A percentile compares a stretch with the other conserved stretches of the same genome.
Conservation (phyloP, 345 rosid species). For the Limnanthes douglasii region DNA sequence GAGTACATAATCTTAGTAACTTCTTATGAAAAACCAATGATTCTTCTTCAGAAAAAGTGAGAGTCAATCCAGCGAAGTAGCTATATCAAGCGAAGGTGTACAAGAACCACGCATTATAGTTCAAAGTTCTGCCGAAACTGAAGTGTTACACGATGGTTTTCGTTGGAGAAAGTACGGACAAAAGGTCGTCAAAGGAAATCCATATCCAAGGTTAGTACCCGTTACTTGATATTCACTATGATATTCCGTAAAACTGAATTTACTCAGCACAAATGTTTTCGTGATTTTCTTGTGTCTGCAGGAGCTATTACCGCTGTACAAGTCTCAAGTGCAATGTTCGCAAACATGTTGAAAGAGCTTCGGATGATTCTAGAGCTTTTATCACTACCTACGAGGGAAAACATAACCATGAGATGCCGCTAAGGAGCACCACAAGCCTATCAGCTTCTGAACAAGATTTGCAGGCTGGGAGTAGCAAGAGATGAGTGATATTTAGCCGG, state of each 20-base stretch:
- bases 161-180: conserved; percentile 99
- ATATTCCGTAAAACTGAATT: too few species aligned
- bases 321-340: conserved; percentile 66
- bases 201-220: conserved; percentile 60
- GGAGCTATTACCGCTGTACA: conserved; percentile 94
- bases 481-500: too few species aligned
- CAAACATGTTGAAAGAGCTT: conserved; percentile 85
- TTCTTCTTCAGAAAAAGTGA: conserved; percentile 35
- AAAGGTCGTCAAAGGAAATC: conserved; percentile 89
- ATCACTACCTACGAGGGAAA: conserved; percentile 92
- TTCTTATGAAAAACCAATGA: too few species aligned
- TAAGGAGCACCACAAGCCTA: too few species aligned
- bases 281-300: conserved; percentile 19
- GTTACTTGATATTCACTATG: background rate
- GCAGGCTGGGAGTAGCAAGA: too few species aligned
- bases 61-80: conserved; percentile 36
- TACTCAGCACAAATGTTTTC: background rate
- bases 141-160: conserved; percentile 74
- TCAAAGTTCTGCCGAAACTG: conserved; percentile 52
- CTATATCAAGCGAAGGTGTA: conserved; percentile 23
- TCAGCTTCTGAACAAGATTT: too few species aligned
- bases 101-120: too few species aligned
- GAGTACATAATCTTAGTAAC: too few species aligned
- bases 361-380: conserved; percentile 77
- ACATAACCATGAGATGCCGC: conserved; percentile 82